These are phyloP conservation scores for Aechmea fasciata DNA, from an alignment of 176 grass and related monocot species.

Conservation along the genomic window DNA sequence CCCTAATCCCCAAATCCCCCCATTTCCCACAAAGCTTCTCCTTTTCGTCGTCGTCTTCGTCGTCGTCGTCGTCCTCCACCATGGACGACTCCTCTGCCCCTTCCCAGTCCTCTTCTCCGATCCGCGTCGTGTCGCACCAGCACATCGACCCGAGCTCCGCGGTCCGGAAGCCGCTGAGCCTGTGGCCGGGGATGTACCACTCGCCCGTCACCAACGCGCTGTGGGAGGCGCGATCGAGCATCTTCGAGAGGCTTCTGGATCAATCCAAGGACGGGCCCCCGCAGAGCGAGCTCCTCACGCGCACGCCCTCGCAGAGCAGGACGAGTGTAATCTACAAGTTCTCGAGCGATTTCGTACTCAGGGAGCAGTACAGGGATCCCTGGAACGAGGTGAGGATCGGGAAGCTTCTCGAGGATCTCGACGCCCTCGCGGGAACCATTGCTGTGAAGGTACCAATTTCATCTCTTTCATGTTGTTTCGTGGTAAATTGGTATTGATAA, in stretches of 20 bases:
- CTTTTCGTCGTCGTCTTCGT: background rate
- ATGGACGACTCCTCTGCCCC: no score
- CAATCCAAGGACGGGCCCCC: conserved; percentile 28
- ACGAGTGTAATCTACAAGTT: conserved; percentile 81
- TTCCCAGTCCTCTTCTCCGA: conserved; percentile 19
- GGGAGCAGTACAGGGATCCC: conserved; percentile 79
- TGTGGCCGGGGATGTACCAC: conserved; percentile 98
- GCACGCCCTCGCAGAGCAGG: conserved; percentile 66
- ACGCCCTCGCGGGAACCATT: conserved; percentile 90
- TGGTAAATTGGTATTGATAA: background rate
- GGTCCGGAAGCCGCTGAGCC: conserved; percentile 67
- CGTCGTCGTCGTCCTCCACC: no score
- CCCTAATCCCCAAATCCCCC: background rate
- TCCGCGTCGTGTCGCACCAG: conserved; percentile 34
- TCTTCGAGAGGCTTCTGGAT: conserved; percentile 83
- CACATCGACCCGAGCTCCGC: conserved; percentile 60
- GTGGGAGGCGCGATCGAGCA: conserved; percentile 89
- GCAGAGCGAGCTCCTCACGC: conserved; percentile 74
- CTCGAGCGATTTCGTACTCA: conserved; percentile 64
- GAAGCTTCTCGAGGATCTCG: conserved; percentile 91
- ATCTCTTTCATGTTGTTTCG: background rate
- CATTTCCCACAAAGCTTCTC: background rate
- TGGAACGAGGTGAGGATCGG: conserved; percentile 87
- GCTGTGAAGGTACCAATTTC: conserved; percentile 63
- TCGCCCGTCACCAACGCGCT: conserved; percentile 89